phyloP scores from a whole-genome alignment of 768 basidiomycete species.

The Russula vinacea region DNA sequence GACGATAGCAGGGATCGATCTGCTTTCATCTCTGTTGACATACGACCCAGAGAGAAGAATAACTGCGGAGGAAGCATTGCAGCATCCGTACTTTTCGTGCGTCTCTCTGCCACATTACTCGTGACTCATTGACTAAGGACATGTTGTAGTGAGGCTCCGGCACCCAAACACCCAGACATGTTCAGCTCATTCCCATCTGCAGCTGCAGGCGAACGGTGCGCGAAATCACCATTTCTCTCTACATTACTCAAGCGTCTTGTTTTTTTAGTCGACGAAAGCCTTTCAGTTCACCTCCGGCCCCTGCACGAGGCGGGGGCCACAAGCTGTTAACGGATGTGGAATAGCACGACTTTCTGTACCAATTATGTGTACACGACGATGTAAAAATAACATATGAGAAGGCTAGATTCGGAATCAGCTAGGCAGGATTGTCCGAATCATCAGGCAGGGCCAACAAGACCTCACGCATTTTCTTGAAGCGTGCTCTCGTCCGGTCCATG shows the following conservation, averaged over 20 bases:
- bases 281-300: conserved; percentile 78
- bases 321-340: conserved; percentile 67
- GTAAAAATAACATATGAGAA: conserved; percentile 2
- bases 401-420: not conserved
- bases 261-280: conserved; percentile 65
- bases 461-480: conserved; percentile 69
- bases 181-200: conserved; percentile 95
- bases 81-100: conserved; percentile 90
- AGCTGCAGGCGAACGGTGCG: conserved; percentile 93
- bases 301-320: conserved; percentile 65
- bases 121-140: conserved; percentile 5
- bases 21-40: conserved; percentile 74
- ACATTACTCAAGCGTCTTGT: not conserved
- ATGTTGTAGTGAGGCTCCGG: conserved; percentile 73
- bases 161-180: conserved; percentile 93
- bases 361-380: not conserved
- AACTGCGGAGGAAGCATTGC: conserved; percentile 82
- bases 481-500: conserved; percentile 57
- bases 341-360: conserved; percentile 4
- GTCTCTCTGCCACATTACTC: conserved; percentile 32
- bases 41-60: conserved; percentile 90
- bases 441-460: conserved; percentile 32
- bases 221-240: conserved; percentile 20
- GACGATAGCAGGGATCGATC: conserved; percentile 77
- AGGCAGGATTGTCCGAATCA: conserved; percentile 17